These are phyloP conservation scores for Fraxinus velutina DNA, from an alignment of 305 asterid species.

Conservation along the genomic window DNA sequence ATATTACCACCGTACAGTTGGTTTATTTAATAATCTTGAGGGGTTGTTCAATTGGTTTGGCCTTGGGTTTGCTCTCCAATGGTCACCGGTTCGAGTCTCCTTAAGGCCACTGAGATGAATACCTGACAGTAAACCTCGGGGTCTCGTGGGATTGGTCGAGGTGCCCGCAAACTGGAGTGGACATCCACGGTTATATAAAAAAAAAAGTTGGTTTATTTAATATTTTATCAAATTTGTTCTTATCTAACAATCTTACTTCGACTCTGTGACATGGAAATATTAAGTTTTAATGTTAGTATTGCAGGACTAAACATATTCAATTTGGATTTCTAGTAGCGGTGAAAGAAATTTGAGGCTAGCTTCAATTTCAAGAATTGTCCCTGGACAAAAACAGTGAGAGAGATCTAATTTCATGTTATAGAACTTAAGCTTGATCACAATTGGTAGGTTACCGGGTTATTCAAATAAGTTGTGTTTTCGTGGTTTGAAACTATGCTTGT, in stretches of 20 bases:
- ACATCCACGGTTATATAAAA: too few relatives aligned
- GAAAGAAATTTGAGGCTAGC: constrained; percentile 76
- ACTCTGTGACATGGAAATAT: background rate
- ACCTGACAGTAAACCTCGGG: too few relatives aligned
- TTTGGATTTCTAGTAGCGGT: constrained; percentile 84
- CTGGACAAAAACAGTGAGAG: constrained; percentile 93
- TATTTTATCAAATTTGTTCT: background rate
- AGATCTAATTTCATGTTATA: constrained; percentile 12
- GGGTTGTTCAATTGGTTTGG: too few relatives aligned
- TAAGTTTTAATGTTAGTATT: constrained; percentile 10
- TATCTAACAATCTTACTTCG: background rate
- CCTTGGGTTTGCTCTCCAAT: too few relatives aligned
- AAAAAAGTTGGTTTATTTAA: background rate
- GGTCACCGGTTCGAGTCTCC: too few relatives aligned
- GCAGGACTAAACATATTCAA: constrained; percentile 75
- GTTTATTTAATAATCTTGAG: too few relatives aligned
- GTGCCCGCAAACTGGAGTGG: too few relatives aligned
- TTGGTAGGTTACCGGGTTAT: background rate
- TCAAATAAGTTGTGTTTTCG: background rate
- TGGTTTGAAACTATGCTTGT: background rate
- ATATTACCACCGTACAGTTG: background rate
- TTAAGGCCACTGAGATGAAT: too few relatives aligned
- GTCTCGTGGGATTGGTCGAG: too few relatives aligned
- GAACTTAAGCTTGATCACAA: background rate
- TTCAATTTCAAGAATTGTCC: constrained; percentile 69